A percentile compares a stretch with the other conserved stretches of the same genome.
These are phyloP conservation scores for Penicillium nucicola DNA, from an alignment of 495 filamentous ascomycete genomes.

Conservation along the genomic window DNA sequence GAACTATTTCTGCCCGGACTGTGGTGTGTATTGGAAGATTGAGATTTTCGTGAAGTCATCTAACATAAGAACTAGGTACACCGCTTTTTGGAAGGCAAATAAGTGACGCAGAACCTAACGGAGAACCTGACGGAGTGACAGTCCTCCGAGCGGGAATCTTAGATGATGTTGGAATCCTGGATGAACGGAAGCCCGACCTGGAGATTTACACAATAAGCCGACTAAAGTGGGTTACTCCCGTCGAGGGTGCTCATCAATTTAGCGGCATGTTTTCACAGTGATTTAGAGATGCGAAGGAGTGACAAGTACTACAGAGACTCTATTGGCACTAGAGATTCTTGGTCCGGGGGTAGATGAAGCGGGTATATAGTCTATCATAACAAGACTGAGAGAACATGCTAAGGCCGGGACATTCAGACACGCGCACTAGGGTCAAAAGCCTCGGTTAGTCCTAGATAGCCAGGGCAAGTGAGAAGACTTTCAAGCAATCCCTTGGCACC, in stretches of 20 bases:
- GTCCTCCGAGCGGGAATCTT: conserved; percentile 37
- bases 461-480: no score
- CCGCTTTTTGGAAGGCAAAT: conserved; percentile 29
- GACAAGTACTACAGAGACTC: no score
- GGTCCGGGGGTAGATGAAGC: no score
- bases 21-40: conserved; percentile 24
- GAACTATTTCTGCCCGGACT: conserved; percentile 39
- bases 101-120: conserved; percentile 12
- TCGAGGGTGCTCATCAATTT: conserved; percentile 31
- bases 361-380: no score
- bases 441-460: no score
- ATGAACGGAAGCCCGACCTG: conserved; percentile 20
- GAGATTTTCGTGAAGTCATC: not conserved
- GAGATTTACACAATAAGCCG: conserved; percentile 30
- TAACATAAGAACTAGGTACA: conserved; percentile 25
- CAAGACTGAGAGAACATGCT: no score
- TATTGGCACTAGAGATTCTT: no score
- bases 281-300: no score
- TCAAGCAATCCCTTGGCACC: no score
- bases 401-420: no score
- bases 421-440: no score
- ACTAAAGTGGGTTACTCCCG: conserved; percentile 21
- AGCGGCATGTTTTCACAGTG: conserved; percentile 16
- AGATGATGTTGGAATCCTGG: conserved; percentile 23
- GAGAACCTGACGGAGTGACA: conserved; percentile 12